phyloP scores from a whole-genome alignment of 2,329 filamentous ascomycete species.

The Geosmithia putterillii region DNA sequence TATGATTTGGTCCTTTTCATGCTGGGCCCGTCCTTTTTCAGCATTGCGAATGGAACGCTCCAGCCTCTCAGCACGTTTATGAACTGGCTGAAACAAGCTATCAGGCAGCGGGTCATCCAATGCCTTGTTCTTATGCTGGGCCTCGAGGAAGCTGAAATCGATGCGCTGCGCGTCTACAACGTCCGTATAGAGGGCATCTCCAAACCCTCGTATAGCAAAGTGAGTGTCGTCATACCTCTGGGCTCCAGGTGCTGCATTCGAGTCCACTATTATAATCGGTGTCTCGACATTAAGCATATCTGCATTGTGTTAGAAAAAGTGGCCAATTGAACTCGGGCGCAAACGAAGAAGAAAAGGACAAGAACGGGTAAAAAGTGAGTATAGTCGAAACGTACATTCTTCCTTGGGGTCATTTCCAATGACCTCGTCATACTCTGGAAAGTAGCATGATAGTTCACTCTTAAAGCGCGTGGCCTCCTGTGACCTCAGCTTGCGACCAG shows the following conservation, averaged over 20 bases:
- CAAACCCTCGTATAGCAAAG: slow-evolving; percentile 40
- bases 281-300: slow-evolving; percentile 65
- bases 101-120: slow-evolving; percentile 44
- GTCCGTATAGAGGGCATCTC: slow-evolving; percentile 42
- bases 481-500: slow-evolving; percentile 66
- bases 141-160: slow-evolving; percentile 40
- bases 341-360: too few species aligned
- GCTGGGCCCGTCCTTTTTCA: slow-evolving; percentile 52
- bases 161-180: slow-evolving; percentile 44
- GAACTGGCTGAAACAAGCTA: slow-evolving; percentile 37
- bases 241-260: slow-evolving; percentile 10
- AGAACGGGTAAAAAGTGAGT: too few species aligned
- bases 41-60: slow-evolving; percentile 52
- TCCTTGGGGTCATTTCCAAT: slow-evolving; percentile 76
- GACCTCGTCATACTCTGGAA: slow-evolving; percentile 87
- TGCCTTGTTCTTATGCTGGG: slow-evolving; percentile 28
- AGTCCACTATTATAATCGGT: slow-evolving; percentile 58
- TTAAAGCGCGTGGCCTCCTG: slow-evolving; percentile 78
- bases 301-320: slow-evolving; percentile 17
- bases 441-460: slow-evolving; percentile 84
- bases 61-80: slow-evolving; percentile 46
- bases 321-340: neutral
- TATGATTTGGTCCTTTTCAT: slow-evolving; percentile 54
- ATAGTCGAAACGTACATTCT: slow-evolving; percentile 45
- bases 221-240: too few species aligned